A percentile compares a stretch with the other conserved stretches of the same genome.
These are phyloP conservation scores for Leccinum variabile DNA, from an alignment of 1,284 basidiomycete species.

Conservation along the genomic window DNA sequence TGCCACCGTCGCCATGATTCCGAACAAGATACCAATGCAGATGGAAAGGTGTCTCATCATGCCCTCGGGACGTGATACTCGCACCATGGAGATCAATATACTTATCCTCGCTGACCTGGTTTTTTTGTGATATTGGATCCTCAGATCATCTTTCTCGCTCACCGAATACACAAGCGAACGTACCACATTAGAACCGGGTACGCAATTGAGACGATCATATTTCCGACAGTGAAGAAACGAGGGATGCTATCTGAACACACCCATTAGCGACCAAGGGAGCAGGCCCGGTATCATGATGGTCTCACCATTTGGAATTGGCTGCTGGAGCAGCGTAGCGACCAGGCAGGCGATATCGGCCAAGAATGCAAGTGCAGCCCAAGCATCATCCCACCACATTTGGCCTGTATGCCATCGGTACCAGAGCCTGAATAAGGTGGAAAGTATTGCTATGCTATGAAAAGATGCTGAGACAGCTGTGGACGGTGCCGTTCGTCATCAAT, in stretches of 20 bases:
- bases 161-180: constrained; percentile 1
- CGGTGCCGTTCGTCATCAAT: background rate
- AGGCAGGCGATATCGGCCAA: constrained; percentile 19
- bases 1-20: constrained; percentile 13
- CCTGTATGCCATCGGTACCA: constrained; percentile 24
- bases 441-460: constrained; percentile 28
- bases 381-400: constrained; percentile 34
- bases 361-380: constrained; percentile 21
- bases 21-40: constrained; percentile 19
- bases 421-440: constrained; percentile 28
- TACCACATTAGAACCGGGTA: constrained; percentile 32
- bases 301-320: constrained; percentile 12
- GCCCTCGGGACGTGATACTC: constrained; percentile 23
- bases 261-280: background rate
- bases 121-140: background rate
- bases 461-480: constrained; percentile 16
- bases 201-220: constrained; percentile 21
- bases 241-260: constrained; percentile 6
- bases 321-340: constrained; percentile 12
- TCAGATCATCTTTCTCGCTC: constrained; percentile 1
- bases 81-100: constrained; percentile 29
- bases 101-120: constrained; percentile 29
- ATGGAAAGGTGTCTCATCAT: constrained; percentile 8
- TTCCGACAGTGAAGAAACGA: constrained; percentile 13
- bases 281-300: background rate